Base-by-base conservation (phyloP, 164 flowering plant species). In the Umbilicus rupestris region DNA sequence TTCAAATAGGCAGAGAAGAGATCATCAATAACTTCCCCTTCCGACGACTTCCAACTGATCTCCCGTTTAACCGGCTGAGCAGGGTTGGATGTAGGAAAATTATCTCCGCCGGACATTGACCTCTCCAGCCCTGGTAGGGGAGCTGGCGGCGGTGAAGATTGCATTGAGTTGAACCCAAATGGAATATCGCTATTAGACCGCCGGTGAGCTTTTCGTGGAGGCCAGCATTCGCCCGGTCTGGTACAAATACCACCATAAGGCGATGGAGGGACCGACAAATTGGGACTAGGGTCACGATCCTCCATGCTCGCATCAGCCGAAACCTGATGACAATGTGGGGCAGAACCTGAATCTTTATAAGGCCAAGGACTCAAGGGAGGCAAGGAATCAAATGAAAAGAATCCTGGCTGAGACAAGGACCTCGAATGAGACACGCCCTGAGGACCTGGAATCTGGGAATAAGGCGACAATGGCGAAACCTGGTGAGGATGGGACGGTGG, bases 121-220 rank as follows among this genome's bases (percentile, higher is more conserved):
- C 39, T 20, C 65, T 62, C 65, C 28, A 62, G 19, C 17, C 31
- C 29, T 17, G 17, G 28, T 17, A 15, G 63, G 31, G 39, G 31
- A 19, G 20, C 20, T 26, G 20, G 63, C n/a, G n/a, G 63, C 19
- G 39, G 39, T 12, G 5, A 24, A 52, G 58, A 52, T 24, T 52
- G 30, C 65, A 62, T 33, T 3, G 65, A 33, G 17, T 62, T 62
- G 41, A 33, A 31, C 33, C 65, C 41, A 12, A 62, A 39, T 3
- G 65, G 39, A 8, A 62, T 62, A 62, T 62, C 41, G 19, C 41
- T 62, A 39, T 35, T 62, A 31, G 65, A 62, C 44, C 65, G 41
- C 65, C 65, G 11, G 20, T 62, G 65, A 35, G 26, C 65, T 62
- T 62, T 62, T 15, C 41, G 39, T 33, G 65, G 65, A 62, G 65